A percentile compares a stretch with the other conserved stretches of the same genome.
Evolutionary conservation across 1,284 basidiomycete genomes (phyloP).

Genomic region (Pseudozyma tsukubaensis): DNA sequence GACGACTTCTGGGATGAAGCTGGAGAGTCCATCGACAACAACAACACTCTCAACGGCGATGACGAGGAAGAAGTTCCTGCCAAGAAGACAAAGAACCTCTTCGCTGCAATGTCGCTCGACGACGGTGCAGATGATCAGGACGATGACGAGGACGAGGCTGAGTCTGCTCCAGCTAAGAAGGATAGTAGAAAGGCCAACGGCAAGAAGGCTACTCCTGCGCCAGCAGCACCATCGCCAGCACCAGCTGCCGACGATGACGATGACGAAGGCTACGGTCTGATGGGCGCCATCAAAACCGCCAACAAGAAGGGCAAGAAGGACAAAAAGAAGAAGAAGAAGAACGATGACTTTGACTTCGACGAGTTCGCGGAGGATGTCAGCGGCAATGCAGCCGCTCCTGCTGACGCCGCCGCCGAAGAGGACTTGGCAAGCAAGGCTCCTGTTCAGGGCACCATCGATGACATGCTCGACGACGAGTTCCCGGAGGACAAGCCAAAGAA

Average conservation of each 20-base stretch:
- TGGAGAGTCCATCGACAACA: conserved; percentile 51
- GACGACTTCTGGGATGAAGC: conserved; percentile 65
- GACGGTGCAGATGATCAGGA: conserved; percentile 29
- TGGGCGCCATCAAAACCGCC: conserved; percentile 52
- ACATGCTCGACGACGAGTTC: conserved; percentile 51
- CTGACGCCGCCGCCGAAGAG: conserved; percentile 21
- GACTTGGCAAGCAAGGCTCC: conserved; percentile 49
- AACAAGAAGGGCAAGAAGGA: conserved; percentile 62
- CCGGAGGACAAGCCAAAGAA: conserved; percentile 45
- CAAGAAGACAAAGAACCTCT: conserved; percentile 38
- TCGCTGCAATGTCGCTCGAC: conserved; percentile 48
- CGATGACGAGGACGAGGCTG: conserved; percentile 30
- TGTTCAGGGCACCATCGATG: conserved; percentile 43
- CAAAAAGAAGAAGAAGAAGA: conserved; percentile 60
- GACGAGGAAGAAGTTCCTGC: conserved; percentile 22
- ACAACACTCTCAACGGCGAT: conserved; percentile 14
- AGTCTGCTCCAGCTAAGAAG: conserved; percentile 33
- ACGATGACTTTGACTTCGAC: conserved; percentile 64
- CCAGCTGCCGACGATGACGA: conserved; percentile 47
- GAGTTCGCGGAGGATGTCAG: conserved; percentile 61
- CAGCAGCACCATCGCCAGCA: conserved; percentile 20
- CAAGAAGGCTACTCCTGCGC: conserved; percentile 24
- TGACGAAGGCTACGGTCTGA: conserved; percentile 56
- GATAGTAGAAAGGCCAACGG: conserved; percentile 34
- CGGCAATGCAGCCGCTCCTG: conserved; percentile 39